phyloP scores from a whole-genome alignment of 2,329 filamentous ascomycete species.

The Fusarium caatingaense region DNA sequence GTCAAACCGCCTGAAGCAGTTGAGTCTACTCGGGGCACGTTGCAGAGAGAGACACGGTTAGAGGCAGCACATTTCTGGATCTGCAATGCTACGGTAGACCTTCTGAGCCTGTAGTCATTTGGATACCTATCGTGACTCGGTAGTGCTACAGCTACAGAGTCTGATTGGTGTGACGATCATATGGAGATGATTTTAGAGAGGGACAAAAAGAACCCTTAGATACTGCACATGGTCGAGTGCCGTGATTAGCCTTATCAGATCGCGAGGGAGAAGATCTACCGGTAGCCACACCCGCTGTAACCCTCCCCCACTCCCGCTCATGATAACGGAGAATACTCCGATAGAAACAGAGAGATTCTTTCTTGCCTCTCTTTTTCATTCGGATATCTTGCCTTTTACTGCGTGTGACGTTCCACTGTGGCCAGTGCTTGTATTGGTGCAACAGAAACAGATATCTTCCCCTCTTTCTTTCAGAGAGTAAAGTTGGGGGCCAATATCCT shows the following conservation, averaged over 20 bases:
- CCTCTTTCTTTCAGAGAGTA: background rate
- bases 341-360: background rate
- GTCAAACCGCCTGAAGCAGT: background rate
- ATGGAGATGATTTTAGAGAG: background rate
- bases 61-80: slow-evolving; percentile 8
- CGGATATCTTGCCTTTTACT: background rate
- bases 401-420: background rate
- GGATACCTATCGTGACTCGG: slow-evolving; percentile 27
- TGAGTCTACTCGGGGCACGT: background rate
- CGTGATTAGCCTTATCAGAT: slow-evolving; percentile 31
- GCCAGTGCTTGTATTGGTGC: background rate
- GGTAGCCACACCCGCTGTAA: slow-evolving; percentile 14
- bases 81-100: background rate
- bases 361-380: background rate
- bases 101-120: slow-evolving; percentile 6
- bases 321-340: slow-evolving; percentile 4
- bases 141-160: background rate
- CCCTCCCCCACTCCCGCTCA: background rate
- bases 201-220: background rate
- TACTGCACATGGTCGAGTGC: background rate
- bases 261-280: slow-evolving; percentile 23
- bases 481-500: background rate
- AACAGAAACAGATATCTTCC: background rate
- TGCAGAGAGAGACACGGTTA: background rate
- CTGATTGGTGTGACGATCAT: slow-evolving; percentile 15